Evolutionary conservation across 1,284 basidiomycete genomes (phyloP), one percentile per base, ranked within the genome.

Genomic region (Naganishia albida): DNA sequence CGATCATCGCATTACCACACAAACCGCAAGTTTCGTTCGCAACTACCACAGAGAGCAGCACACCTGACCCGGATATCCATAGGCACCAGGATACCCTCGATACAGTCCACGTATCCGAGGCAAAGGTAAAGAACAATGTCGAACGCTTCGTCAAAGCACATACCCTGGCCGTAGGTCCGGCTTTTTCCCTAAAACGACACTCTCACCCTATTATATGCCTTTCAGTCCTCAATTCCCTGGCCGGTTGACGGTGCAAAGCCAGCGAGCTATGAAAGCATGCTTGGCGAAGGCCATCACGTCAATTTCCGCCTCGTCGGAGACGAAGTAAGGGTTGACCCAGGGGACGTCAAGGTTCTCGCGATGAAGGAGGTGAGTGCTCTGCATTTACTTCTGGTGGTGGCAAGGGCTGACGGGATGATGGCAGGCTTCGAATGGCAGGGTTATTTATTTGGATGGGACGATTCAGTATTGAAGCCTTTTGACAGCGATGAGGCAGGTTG

Each of bases 141-240:
- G 72, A 75, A 62, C 64, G 69, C 3, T 78, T 78, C 68, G 57
- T 79, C 7, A 67, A 66, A 0, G 75, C 75, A 0, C 77, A 79
- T 59, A 73, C 77, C 44, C 69, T 77, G 16, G 71, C 75, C 6
- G 74, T 74, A 63, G 43, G 74, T 68, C 43, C 13, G 3, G 16
- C 43, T 30, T 1, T 26, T 8, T 39, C 28, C 50, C 25, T 23
- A n/a, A 18, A 15, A 18, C 7, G 30, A 34, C 20, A 2, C 34
- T 16, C 26, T 30, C 30, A 16, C 2, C 20, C 4, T 20, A 20
- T 51, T 3, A 23, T n/a, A 48, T 8, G 4, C 15, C 30, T 20
- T 13, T 18, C 7, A 59, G 52, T 13, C 56, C 43, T 48, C 54
- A 0, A 67, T 68, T 44, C 50, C 67, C 46, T 54, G 54, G 54